Evolutionary conservation across 805 yeast species (phyloP).

Genomic region (Candida lessepsii): DNA sequence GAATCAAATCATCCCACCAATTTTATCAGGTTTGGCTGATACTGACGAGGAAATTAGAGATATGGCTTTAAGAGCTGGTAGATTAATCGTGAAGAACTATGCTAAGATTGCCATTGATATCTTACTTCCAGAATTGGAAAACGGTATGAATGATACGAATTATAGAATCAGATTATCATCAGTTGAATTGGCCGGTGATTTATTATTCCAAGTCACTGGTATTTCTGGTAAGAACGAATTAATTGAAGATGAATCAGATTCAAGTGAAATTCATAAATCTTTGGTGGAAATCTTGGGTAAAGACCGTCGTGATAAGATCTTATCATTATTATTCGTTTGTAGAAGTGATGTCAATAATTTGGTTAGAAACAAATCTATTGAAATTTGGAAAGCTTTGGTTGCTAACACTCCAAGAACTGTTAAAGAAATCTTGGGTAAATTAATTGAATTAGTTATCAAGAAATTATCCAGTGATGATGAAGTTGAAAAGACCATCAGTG

Average conservation of each 20-base stretch:
- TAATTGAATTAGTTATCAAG: slow-evolving; percentile 76
- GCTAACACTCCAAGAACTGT: slow-evolving; percentile 94
- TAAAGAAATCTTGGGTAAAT: slow-evolving; percentile 84
- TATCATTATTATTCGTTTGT: slow-evolving; percentile 86
- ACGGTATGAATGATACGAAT: slow-evolving; percentile 78
- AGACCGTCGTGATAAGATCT: slow-evolving; percentile 82
- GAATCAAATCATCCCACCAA: slow-evolving; percentile 83
- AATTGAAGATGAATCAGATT: slow-evolving; percentile 49
- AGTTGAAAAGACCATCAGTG: slow-evolving; percentile 81
- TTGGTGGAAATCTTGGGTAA: slow-evolving; percentile 79
- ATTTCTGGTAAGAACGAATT: slow-evolving; percentile 75
- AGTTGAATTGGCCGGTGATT: slow-evolving; percentile 92
- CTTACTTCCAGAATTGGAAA: slow-evolving; percentile 88
- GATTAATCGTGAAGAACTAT: slow-evolving; percentile 85
- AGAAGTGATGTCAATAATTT: slow-evolving; percentile 87
- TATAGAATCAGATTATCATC: slow-evolving; percentile 90
- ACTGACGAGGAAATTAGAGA: slow-evolving; percentile 82
- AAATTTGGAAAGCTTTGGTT: slow-evolving; percentile 95
- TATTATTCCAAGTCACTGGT: slow-evolving; percentile 92
- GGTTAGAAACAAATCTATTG: slow-evolving; percentile 86
- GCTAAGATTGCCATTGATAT: slow-evolving; percentile 92
- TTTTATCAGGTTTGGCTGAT: slow-evolving; percentile 89
- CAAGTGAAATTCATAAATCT: slow-evolving; percentile 52
- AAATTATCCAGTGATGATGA: slow-evolving; percentile 82
- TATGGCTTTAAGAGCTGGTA: slow-evolving; percentile 87